A percentile compares a stretch with the other conserved stretches of the same genome.
These are phyloP conservation scores for Globisporangium spiculum DNA, from an alignment of 352 stramenopile genomes.

Conservation along the genomic window DNA sequence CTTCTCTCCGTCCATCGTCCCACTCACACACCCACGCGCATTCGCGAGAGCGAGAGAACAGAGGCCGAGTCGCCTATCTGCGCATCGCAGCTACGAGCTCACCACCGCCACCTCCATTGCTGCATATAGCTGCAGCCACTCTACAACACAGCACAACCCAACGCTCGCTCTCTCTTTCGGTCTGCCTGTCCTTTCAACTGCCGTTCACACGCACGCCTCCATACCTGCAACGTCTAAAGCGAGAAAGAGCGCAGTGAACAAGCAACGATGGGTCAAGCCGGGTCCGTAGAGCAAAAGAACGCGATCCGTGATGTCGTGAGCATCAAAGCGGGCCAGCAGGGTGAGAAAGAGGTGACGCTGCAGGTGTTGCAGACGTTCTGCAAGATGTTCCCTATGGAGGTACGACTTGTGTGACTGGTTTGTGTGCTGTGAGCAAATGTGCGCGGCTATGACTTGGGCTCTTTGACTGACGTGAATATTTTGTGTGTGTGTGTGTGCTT, in stretches of 20 bases:
- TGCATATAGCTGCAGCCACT: background rate
- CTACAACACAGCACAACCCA: background rate
- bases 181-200: background rate
- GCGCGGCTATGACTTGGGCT: background rate
- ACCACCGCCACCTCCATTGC: background rate
- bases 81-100: background rate
- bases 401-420: conserved; percentile 12
- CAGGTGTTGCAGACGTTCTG: conserved; percentile 71
- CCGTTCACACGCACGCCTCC: background rate
- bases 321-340: conserved; percentile 41
- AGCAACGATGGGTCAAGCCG: conserved; percentile 62
- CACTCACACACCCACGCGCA: background rate
- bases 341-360: conserved; percentile 42
- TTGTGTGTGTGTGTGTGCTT: conserved; percentile 2
- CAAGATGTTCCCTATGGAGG: conserved; percentile 69
- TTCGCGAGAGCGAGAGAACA: background rate
- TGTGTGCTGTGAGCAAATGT: background rate
- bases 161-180: background rate
- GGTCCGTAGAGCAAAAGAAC: conserved; percentile 78
- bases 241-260: conserved; percentile 7
- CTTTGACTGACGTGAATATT: background rate
- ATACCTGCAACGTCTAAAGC: background rate
- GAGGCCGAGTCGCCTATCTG: background rate
- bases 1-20: background rate
- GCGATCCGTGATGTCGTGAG: conserved; percentile 71